phyloP scores from a whole-genome alignment of 1,139 yeast species.

The Casaregolazyma suthepensis region DNA sequence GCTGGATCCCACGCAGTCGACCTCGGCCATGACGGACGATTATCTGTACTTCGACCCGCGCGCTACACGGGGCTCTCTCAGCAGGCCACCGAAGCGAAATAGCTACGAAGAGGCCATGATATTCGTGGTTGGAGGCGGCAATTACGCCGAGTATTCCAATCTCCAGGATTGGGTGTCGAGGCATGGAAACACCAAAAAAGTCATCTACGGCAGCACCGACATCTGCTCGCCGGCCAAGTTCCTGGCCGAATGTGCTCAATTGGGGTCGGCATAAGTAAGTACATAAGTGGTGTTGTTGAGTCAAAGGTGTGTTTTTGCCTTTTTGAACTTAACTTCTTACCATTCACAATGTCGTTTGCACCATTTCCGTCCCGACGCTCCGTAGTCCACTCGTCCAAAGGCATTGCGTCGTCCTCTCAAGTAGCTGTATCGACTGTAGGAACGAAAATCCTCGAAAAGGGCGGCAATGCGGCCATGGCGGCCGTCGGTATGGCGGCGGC shows the following conservation, averaged over 20 bases:
- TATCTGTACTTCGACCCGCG: constrained; percentile 88
- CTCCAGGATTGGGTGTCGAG: constrained; percentile 79
- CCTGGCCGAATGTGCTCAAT: constrained; percentile 59
- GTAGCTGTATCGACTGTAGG: constrained; percentile 78
- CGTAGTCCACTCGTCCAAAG: constrained; percentile 68
- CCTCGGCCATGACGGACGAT: constrained; percentile 63
- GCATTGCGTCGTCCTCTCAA: constrained; percentile 71
- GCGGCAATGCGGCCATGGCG: constrained; percentile 78
- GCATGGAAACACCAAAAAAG: constrained; percentile 36
- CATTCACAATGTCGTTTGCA: constrained; percentile 1
- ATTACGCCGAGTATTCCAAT: constrained; percentile 87
- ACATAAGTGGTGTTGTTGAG: neutral
- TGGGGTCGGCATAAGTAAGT: constrained; percentile 36
- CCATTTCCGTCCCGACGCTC: constrained; percentile 53
- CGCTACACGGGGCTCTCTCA: constrained; percentile 76
- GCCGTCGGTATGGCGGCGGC: constrained; percentile 78
- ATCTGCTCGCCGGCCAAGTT: constrained; percentile 73
- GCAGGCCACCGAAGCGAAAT: constrained; percentile 83
- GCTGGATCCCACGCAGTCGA: constrained; percentile 75
- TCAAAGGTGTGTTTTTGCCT: neutral
- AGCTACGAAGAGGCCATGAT: constrained; percentile 76
- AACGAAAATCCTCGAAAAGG: constrained; percentile 52
- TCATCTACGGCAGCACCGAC: constrained; percentile 84
- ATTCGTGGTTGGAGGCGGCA: constrained; percentile 95
- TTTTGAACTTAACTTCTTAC: neutral